Conservation (phyloP, 345 rosid species). For the Arabidopsis thaliana region DNA sequence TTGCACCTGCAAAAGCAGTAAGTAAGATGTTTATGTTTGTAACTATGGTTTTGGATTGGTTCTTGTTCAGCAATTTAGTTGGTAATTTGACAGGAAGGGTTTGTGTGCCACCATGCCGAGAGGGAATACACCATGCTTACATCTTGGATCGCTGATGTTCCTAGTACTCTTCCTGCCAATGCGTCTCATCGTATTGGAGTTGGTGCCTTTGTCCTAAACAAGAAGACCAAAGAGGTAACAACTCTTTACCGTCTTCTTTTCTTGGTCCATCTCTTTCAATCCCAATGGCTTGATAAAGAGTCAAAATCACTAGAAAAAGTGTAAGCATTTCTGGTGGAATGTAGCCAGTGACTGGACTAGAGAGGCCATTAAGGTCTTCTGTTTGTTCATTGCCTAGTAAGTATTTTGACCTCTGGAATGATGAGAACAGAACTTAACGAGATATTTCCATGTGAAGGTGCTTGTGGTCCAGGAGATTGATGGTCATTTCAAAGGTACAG, state of each 20-base stretch:
- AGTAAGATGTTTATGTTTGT: background rate
- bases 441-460: slow-evolving; percentile 28
- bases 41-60: background rate
- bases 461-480: slow-evolving; percentile 72
- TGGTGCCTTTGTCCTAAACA: slow-evolving; percentile 67
- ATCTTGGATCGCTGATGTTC: slow-evolving; percentile 53
- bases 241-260: too few species aligned
- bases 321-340: too few species aligned
- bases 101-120: slow-evolving; percentile 67
- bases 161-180: slow-evolving; percentile 54
- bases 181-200: slow-evolving; percentile 76
- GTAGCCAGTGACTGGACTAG: too few species aligned
- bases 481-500: slow-evolving; percentile 56
- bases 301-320: too few species aligned
- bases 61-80: background rate
- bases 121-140: slow-evolving; percentile 68
- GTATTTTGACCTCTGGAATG: background rate
- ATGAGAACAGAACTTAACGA: background rate
- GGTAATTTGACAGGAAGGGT: slow-evolving; percentile 53
- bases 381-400: background rate
- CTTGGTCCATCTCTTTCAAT: too few species aligned
- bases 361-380: background rate
- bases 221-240: slow-evolving; percentile 54
- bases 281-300: too few species aligned
- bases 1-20: slow-evolving; percentile 39